Base-by-base conservation (phyloP, 2,329 filamentous ascomycete genomes). In the Allantophomopsis lycopodina region DNA sequence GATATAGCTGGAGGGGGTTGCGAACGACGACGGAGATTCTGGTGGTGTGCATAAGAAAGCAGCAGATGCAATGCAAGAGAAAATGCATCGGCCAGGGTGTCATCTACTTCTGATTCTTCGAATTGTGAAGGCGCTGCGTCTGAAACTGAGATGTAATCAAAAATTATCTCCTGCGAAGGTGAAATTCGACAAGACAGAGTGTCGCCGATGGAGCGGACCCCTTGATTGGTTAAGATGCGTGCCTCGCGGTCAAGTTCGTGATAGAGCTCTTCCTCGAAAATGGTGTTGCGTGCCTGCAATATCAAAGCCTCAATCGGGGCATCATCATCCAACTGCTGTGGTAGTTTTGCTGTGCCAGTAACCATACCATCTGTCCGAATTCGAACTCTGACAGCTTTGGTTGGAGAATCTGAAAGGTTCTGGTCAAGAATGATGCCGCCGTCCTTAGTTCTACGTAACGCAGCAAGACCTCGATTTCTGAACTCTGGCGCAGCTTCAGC, bases 221-320 rank as follows among this genome's bases (percentile, higher is more conserved):
- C 75, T 44, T 83, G 78, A 10, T 78, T 76, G 3, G 79, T 69
- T 16, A 94, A 65, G 0, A 70, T 69, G 13, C 87, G 79, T 0
- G 83, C 78, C 60, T 98, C 91, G 14, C 85, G 73, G 39, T 80
- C 79, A 43, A 96, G 67, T 59, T 98, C 91, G 49, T 94, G 79
- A 71, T 87, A 95, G 2, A 98, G 63, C 55, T 98, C 91, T 53
- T 88, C 79, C 20, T 83, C 77, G 50, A 84, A 87, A 15, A 89
- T 68, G 37, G 82, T 85, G 56, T 91, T 82, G 41, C 84, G 71
- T 2, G 84, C 82, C 49, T 83, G 74, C 14, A 79, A 72, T 23
- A 93, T 83, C 8, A 78, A 70, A 21, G 75, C 67, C 47, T 85
- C 76, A 7, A 88, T 63, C 1, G 71, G 65, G 2, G 69, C 66